Conservation (phyloP, 345 rosid genomes). For the Noccaea bulbosa region DNA sequence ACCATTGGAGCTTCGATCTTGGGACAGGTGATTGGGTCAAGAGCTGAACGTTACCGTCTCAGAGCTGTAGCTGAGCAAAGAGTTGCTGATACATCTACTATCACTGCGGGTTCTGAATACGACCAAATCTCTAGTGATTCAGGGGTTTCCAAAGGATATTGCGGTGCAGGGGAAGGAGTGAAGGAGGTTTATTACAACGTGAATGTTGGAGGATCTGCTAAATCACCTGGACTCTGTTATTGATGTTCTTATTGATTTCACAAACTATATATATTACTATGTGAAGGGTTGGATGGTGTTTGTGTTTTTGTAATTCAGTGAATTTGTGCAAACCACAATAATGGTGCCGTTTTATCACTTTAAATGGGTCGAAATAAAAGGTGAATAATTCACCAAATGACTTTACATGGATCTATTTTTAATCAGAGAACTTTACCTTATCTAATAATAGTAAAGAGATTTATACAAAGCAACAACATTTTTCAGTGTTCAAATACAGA, state of each 20-base stretch:
- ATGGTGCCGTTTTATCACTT: constrained; percentile 25
- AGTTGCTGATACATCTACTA: constrained; percentile 42
- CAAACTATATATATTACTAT: constrained; percentile 5
- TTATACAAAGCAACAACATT: constrained; percentile 17
- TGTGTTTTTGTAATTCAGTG: constrained; percentile 32
- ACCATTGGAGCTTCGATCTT: constrained; percentile 84
- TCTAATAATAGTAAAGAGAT: not conserved
- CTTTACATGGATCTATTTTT: no score
- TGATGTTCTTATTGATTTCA: constrained; percentile 30
- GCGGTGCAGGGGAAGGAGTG: constrained; percentile 48
- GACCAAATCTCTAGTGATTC: constrained; percentile 30
- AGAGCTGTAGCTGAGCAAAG: constrained; percentile 45
- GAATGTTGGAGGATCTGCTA: constrained; percentile 42
- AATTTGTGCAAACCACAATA: constrained; percentile 27
- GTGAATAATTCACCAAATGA: constrained; percentile 20
- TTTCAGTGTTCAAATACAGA: not conserved
- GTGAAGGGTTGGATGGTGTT: constrained; percentile 17
- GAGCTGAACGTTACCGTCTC: constrained; percentile 80
- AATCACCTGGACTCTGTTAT: constrained; percentile 51
- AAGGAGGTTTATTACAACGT: constrained; percentile 40
- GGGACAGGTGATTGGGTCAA: constrained; percentile 88
- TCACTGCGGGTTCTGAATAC: constrained; percentile 35
- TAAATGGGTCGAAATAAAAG: constrained; percentile 28
- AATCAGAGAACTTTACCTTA: not conserved
- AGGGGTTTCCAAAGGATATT: constrained; percentile 36